A percentile compares a stretch with the other conserved stretches of the same genome.
phyloP scores from a whole-genome alignment of 1,139 yeast species.

The Wickerhamomyces sp. region DNA sequence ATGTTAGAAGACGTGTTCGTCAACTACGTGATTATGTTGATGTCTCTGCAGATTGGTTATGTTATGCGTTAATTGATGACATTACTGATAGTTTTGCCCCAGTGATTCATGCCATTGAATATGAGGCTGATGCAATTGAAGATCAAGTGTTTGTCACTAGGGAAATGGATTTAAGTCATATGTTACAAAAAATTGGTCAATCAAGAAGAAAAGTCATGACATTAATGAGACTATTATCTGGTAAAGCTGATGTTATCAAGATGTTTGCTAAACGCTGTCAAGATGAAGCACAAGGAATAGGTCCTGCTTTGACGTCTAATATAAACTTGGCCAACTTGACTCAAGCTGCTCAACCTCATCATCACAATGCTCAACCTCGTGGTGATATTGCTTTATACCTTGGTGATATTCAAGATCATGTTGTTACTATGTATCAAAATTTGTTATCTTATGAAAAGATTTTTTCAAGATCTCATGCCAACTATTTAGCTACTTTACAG shows the following conservation, averaged over 20 bases:
- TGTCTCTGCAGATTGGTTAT: conserved; percentile 89
- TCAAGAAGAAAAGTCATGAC: conserved; percentile 90
- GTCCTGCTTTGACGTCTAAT: conserved; percentile 32
- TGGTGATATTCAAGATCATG: conserved; percentile 98
- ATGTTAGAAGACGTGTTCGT: conserved; percentile 86
- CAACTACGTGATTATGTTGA: conserved; percentile 84
- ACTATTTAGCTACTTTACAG: conserved; percentile 89
- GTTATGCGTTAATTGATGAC: conserved; percentile 90
- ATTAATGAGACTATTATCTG: conserved; percentile 80
- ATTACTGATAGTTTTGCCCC: conserved; percentile 94
- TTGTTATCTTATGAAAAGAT: conserved; percentile 87
- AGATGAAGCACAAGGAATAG: conserved; percentile 43
- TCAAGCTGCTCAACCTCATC: background rate
- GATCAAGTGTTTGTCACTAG: conserved; percentile 69
- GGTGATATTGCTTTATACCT: conserved; percentile 82
- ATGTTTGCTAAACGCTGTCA: conserved; percentile 97
- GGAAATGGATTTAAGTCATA: conserved; percentile 59
- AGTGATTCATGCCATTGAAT: conserved; percentile 77
- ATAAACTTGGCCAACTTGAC: conserved; percentile 29
- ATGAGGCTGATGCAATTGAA: conserved; percentile 89
- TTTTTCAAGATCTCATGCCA: conserved; percentile 85
- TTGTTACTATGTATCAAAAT: conserved; percentile 92
- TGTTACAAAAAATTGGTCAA: conserved; percentile 82
- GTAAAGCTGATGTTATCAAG: conserved; percentile 94
- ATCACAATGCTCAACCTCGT: conserved; percentile 54